Conservation (phyloP, 148 eudicot genomes). For the Agrostemma githago region DNA sequence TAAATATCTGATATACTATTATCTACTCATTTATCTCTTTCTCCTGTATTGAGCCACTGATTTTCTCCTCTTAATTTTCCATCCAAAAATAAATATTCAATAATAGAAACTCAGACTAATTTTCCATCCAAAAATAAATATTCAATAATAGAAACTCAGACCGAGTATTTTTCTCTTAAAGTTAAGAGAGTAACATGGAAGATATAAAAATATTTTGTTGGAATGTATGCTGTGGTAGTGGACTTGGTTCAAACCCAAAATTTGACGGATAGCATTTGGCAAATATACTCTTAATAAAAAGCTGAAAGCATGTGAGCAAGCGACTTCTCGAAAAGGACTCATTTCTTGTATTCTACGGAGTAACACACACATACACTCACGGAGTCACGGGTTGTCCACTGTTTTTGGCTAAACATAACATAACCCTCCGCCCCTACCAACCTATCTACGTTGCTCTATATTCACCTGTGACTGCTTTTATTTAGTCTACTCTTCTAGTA, state of each 20-base stretch:
- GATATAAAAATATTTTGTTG: too few species aligned
- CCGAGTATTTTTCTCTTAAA: too few species aligned
- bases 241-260: neutral
- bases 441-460: neutral
- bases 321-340: constrained; percentile 21
- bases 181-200: too few species aligned
- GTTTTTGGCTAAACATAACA: constrained; percentile 1
- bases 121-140: too few species aligned
- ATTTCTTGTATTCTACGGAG: neutral
- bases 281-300: neutral
- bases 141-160: too few species aligned
- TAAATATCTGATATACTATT: too few species aligned
- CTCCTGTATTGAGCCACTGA: too few species aligned
- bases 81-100: too few species aligned
- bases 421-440: neutral
- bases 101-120: too few species aligned
- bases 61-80: too few species aligned
- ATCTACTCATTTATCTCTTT: too few species aligned
- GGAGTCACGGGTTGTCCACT: constrained; percentile 30
- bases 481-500: too few species aligned
- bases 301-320: constrained; percentile 19
- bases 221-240: neutral
- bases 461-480: constrained; percentile 17
- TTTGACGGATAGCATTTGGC: neutral
- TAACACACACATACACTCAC: constrained; percentile 12